Conservation (phyloP, 1,284 basidiomycete species). For the Agaricales sp. region DNA sequence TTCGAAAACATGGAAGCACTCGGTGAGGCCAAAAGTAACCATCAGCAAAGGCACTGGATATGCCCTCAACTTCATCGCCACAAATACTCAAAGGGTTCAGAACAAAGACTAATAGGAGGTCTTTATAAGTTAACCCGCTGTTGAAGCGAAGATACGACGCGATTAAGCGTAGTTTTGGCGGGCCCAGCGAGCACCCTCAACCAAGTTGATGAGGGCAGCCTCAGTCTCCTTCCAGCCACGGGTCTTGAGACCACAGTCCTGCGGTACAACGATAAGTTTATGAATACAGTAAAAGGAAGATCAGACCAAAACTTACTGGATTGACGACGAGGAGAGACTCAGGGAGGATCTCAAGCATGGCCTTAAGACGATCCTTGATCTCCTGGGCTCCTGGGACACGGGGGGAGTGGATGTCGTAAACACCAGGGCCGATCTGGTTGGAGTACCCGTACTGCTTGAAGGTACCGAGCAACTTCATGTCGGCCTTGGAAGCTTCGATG, state of each 20-base stretch:
- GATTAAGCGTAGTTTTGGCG: conserved; percentile 70
- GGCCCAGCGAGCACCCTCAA: conserved; percentile 85
- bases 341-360: conserved; percentile 77
- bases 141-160: conserved; percentile 66
- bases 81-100: conserved; percentile 12
- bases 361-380: conserved; percentile 87
- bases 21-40: too few relatives aligned
- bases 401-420: conserved; percentile 99
- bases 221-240: conserved; percentile 97
- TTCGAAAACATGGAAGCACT: too few relatives aligned
- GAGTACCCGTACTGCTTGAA: conserved; percentile 97
- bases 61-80: background rate
- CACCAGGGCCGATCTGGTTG: conserved; percentile 97
- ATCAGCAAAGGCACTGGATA: too few relatives aligned
- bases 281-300: conserved; percentile 4
- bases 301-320: conserved; percentile 61
- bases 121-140: conserved; percentile 39
- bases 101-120: conserved; percentile 37
- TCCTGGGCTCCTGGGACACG: conserved; percentile 93
- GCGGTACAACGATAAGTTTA: conserved; percentile 9
- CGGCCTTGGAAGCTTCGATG: conserved; percentile 96
- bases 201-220: conserved; percentile 81
- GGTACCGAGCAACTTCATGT: conserved; percentile 93
- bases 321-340: conserved; percentile 84
- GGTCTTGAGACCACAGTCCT: conserved; percentile 86